Base-by-base conservation (phyloP, 1,284 basidiomycete species). In the Pseudozyma tsukubaensis region DNA sequence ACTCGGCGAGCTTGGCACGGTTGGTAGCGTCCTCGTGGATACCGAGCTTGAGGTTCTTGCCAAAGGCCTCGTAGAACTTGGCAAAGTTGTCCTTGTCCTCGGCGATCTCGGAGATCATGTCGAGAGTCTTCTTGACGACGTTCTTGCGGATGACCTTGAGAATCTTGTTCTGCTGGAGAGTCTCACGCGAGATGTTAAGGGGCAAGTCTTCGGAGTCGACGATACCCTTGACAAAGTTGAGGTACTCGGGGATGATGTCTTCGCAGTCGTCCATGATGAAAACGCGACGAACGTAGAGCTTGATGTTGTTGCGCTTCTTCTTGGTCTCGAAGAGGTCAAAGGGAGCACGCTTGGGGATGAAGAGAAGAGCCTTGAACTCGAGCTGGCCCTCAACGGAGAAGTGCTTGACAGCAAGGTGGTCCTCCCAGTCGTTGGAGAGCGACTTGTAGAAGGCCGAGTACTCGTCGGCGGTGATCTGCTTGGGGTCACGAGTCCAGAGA, bases 241-340 rank as follows among this genome's bases (percentile, higher is more conserved):
- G 94, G 90, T 99, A 99, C 87, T 99, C 97, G 83, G 97, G 97
- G 85, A 99, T 98, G 85, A 99, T 89, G 85, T 99, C 97, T 88
- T 99, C 97, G 86, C 95, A 98, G 88, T 99, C 96, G 87, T 99
- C 96, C 93, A 97, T 97, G 89, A 99, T 99, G 89, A 99, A 99
- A 83, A 99, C 96, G 68, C 97, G 94, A 88, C 97, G 94, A 82
- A 99, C 97, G 86, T 99, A 99, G 86, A 99, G 94, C 89, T 99
- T 99, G 90, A 99, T 98, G 92, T 98, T 99, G 91, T 98, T 98
- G 85, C 96, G 93, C 91, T 99, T 99, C 93, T 99, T 99, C 92
- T 99, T 99, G 80, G 92, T 93, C 89, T 99, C 97, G 87, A 99
- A 99, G 86, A 99, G 91, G 85, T 99, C 97, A 87, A 99, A 99